Evolutionary conservation across 768 basidiomycete genomes (phyloP).

Genomic region (Clathrus columnatus): DNA sequence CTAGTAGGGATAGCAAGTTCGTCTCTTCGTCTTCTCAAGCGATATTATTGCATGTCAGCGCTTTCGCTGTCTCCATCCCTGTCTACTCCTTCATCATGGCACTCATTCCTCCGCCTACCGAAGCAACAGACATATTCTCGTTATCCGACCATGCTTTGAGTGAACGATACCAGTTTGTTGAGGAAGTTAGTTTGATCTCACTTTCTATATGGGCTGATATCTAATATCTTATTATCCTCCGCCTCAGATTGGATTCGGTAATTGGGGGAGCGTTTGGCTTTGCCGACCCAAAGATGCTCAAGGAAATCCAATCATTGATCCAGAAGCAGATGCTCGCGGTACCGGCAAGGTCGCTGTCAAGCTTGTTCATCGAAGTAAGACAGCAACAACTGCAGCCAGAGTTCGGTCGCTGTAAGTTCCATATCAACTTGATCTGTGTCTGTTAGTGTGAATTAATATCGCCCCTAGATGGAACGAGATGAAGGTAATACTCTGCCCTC

Average conservation of each 20-base stretch:
- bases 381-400: constrained; percentile 76
- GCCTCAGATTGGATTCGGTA: constrained; percentile 74
- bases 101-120: constrained; percentile 17
- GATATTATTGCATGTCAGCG: background rate
- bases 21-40: background rate
- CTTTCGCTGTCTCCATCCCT: constrained; percentile 11
- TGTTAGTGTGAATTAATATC: background rate
- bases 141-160: constrained; percentile 66
- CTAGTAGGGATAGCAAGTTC: no score
- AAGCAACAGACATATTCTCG: constrained; percentile 56
- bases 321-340: constrained; percentile 33
- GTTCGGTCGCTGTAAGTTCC: constrained; percentile 72
- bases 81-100: constrained; percentile 18
- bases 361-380: constrained; percentile 78
- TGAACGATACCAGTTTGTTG: constrained; percentile 62
- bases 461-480: constrained; percentile 88
- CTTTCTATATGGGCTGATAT: background rate
- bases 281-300: constrained; percentile 49
- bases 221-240: constrained; percentile 12
- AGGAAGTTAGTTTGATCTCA: constrained; percentile 44
- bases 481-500: no score
- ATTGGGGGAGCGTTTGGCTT: constrained; percentile 90
- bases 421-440: background rate
- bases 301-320: constrained; percentile 26
- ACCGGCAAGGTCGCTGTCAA: constrained; percentile 74